These are phyloP conservation scores for Podosphaera leucotricha DNA, from an alignment of 2,329 filamentous ascomycete species.

Conservation along the genomic window DNA sequence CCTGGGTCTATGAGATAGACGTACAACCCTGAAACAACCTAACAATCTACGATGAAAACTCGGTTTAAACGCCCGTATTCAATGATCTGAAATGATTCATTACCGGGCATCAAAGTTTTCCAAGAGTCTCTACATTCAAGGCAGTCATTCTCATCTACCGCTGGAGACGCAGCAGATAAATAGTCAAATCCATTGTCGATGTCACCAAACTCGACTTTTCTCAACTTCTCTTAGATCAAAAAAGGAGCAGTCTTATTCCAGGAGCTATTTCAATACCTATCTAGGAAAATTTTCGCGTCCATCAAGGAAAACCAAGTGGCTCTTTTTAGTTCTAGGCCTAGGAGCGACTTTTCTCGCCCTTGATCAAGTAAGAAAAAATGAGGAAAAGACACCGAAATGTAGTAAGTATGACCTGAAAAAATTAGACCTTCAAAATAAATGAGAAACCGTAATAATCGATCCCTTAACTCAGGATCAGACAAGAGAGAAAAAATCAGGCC, in stretches of 20 bases:
- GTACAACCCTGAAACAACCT: neutral
- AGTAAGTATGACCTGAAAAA: neutral
- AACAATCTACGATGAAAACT: too few relatives aligned
- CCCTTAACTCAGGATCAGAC: constrained; percentile 6
- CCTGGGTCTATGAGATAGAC: neutral
- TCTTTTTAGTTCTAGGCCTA: constrained; percentile 44
- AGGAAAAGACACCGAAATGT: neutral
- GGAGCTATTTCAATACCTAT: constrained; percentile 17
- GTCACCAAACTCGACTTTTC: constrained; percentile 9
- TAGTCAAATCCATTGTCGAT: neutral
- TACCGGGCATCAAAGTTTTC: neutral
- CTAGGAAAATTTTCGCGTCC: constrained; percentile 32
- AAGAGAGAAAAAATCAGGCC: constrained; percentile 36
- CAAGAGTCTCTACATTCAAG: neutral
- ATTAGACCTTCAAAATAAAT: constrained; percentile 7
- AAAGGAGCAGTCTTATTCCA: constrained; percentile 10
- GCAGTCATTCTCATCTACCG: constrained; percentile 1
- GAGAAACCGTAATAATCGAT: constrained; percentile 12
- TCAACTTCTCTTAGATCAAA: constrained; percentile 11
- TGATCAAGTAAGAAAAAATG: constrained; percentile 34
- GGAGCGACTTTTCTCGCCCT: constrained; percentile 44
- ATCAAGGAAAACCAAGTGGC: constrained; percentile 43
- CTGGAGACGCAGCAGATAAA: neutral
- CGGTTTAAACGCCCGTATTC: neutral
- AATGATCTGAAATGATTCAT: neutral